Evolutionary conservation across 306 rosid genomes (phyloP).

Genomic region (Vachellia collinsii): DNA sequence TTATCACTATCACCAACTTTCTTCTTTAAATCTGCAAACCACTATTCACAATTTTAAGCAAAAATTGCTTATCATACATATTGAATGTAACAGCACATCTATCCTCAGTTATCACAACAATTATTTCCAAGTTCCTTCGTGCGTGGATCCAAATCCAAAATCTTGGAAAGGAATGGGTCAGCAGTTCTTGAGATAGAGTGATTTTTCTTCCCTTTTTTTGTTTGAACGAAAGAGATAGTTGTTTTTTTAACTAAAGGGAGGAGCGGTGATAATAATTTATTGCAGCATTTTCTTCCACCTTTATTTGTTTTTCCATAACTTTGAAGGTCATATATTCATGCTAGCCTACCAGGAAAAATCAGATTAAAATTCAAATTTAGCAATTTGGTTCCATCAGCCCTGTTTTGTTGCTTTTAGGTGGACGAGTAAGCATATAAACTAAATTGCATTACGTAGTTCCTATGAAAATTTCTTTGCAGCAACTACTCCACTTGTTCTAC

Average conservation of each 20-base stretch:
- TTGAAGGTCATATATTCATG: not conserved
- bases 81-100: not conserved
- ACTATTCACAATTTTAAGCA: not conserved
- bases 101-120: constrained; percentile 1
- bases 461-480: not conserved
- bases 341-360: not conserved
- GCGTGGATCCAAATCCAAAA: not conserved
- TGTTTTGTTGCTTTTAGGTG: not conserved
- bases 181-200: not conserved
- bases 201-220: no score
- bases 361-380: constrained; percentile 6
- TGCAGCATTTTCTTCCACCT: not conserved
- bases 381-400: not conserved
- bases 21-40: not conserved
- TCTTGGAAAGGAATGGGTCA: not conserved
- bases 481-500: not conserved
- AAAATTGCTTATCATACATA: constrained; percentile 14
- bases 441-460: constrained; percentile 14
- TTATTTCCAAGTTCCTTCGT: not conserved
- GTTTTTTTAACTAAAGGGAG: not conserved
- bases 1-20: not conserved
- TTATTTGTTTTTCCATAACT: not conserved
- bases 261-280: not conserved
- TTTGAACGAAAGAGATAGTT: not conserved
- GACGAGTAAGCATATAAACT: not conserved